phyloP scores from a whole-genome alignment of 148 eudicot species.

The Hydrangea macrophylla region DNA sequence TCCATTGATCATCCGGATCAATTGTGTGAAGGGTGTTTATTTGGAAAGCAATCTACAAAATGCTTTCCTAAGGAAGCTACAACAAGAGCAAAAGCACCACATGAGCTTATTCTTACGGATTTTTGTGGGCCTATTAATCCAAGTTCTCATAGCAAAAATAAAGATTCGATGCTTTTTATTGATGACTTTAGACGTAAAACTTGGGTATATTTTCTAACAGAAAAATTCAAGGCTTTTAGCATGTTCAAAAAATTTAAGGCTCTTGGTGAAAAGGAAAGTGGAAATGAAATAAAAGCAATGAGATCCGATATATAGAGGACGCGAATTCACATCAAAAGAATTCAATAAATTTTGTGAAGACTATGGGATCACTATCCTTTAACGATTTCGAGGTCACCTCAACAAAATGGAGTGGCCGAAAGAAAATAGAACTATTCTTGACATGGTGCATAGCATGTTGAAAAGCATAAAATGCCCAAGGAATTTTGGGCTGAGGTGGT shows the following conservation, averaged over 20 bases:
- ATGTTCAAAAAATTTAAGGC: too few species aligned
- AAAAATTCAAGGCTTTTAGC: too few species aligned
- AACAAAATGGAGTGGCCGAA: not conserved
- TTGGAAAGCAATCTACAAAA: too few species aligned
- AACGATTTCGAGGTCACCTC: not conserved
- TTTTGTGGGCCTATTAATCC: too few species aligned
- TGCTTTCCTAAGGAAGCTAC: not conserved
- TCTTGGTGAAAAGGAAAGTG: too few species aligned
- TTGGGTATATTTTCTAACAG: not conserved
- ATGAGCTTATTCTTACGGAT: not conserved
- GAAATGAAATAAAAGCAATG: too few species aligned
- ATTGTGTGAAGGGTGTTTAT: not conserved
- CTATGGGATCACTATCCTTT: not conserved
- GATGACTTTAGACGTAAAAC: not conserved
- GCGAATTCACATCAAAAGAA: too few species aligned
- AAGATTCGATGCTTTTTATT: too few species aligned
- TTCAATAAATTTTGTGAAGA: too few species aligned
- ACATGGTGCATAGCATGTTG: not conserved
- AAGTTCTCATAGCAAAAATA: not conserved
- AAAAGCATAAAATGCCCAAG: not conserved
- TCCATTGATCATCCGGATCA: not conserved
- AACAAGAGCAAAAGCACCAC: not conserved
- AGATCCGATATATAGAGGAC: too few species aligned
- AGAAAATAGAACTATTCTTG: not conserved
- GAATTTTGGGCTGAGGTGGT: too few species aligned